A percentile compares a stretch with the other conserved stretches of the same genome.
These are phyloP conservation scores for Ganoderma lingzhi DNA, from an alignment of 1,284 basidiomycete genomes.

Conservation along the genomic window DNA sequence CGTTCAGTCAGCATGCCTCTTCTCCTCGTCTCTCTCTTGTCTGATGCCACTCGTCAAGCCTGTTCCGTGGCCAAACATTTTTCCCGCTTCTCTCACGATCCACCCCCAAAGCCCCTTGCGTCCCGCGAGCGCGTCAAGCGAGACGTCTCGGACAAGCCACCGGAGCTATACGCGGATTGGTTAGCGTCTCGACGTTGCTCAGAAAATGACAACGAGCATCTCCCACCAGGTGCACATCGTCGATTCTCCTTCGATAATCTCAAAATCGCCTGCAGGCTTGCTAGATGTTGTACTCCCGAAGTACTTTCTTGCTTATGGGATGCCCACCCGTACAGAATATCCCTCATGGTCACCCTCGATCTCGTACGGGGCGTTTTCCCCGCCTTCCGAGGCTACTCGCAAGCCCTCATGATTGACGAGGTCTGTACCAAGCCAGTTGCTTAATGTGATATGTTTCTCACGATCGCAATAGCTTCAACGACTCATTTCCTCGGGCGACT, in stretches of 20 bases:
- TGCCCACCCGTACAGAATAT: conserved; percentile 70
- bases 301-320: conserved; percentile 67
- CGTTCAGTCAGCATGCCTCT: conserved; percentile 25
- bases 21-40: conserved; percentile 18
- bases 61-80: conserved; percentile 11
- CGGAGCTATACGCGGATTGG: conserved; percentile 63
- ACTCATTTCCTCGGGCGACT: conserved; percentile 47
- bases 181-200: conserved; percentile 63
- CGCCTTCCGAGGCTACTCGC: conserved; percentile 83
- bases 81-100: conserved; percentile 11
- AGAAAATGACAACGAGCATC: conserved; percentile 45
- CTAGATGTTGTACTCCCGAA: conserved; percentile 60
- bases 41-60: conserved; percentile 18
- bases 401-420: conserved; percentile 84
- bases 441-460: conserved; percentile 12
- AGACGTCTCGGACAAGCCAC: conserved; percentile 18
- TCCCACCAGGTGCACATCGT: conserved; percentile 74
- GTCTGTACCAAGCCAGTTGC: conserved; percentile 47
- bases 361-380: conserved; percentile 77
- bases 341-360: conserved; percentile 71
- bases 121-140: conserved; percentile 27
- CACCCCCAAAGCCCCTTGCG: conserved; percentile 11
- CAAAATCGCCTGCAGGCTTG: conserved; percentile 61
- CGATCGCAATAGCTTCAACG: conserved; percentile 76
- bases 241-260: conserved; percentile 62